phyloP scores from a whole-genome alignment of 495 filamentous ascomycete genomes.

The Penicillium crystallinum region DNA sequence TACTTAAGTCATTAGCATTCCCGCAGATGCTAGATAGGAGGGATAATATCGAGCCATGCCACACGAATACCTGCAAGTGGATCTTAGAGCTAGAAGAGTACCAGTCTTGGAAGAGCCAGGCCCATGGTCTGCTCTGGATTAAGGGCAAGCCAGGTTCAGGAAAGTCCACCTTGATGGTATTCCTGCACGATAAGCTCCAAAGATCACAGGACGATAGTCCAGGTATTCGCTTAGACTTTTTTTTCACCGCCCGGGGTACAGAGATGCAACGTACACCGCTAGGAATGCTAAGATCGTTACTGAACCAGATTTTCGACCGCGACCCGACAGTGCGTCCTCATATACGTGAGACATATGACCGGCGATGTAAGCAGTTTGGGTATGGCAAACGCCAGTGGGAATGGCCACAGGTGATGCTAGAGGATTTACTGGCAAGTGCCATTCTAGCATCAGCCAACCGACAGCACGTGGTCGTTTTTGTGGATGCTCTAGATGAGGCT shows the following conservation, averaged over 20 bases:
- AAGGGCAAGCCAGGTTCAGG: conserved; percentile 47
- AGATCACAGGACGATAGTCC: not conserved
- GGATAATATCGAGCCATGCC: conserved; percentile 14
- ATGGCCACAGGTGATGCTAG: conserved; percentile 10
- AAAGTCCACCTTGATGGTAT: conserved; percentile 43
- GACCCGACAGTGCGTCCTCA: conserved; percentile 1
- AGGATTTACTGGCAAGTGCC: conserved; percentile 4
- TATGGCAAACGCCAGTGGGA: conserved; percentile 4
- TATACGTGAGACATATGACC: conserved; percentile 9
- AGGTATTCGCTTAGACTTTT: conserved; percentile 10
- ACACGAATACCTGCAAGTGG: conserved; percentile 35
- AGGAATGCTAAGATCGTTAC: conserved; percentile 15
- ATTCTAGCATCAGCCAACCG: conserved; percentile 6
- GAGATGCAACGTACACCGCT: conserved; percentile 12
- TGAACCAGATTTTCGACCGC: conserved; percentile 7
- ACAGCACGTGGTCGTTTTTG: conserved; percentile 7
- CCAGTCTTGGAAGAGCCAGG: conserved; percentile 25
- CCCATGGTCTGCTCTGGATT: conserved; percentile 39
- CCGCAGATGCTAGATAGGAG: conserved; percentile 12
- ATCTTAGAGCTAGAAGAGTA: conserved; percentile 31
- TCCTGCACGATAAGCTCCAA: conserved; percentile 8
- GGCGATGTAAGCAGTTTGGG: conserved; percentile 10
- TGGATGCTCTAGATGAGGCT: conserved; percentile 21
- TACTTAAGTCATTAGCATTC: conserved; percentile 10
- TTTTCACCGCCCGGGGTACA: conserved; percentile 14